Base-by-base conservation (phyloP, 2,329 filamentous ascomycete genomes). In the Aspergillus pseudotamarii region DNA sequence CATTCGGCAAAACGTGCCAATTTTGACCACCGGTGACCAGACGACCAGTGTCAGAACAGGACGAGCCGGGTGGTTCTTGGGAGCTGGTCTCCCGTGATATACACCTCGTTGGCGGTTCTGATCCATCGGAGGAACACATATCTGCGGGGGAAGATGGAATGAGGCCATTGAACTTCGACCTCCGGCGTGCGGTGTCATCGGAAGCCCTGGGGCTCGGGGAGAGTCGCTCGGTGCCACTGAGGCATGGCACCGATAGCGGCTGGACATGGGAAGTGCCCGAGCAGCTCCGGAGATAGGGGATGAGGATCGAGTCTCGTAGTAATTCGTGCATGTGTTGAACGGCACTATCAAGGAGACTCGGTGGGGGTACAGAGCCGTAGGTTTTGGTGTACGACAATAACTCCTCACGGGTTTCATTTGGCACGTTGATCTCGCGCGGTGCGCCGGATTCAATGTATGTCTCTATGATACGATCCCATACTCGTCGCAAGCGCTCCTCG, bases 241-340 rank as follows among this genome's bases (percentile, higher is more conserved):
- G n/a, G 28, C 32, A 51, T 5, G 57, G 57, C 23, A 59, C 50
- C 2, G 57, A 59, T 19, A 59, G 41, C 21, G 57, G 57, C 34
- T 59, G 57, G 2, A 59, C 46, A 38, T 38, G 57, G 16, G 57
- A 19, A 11, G 57, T 51, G 14, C 45, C 46, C 12, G 57, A 59
- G 16, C 43, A 59, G 36, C 34, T 14, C 9, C 57, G 57, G 28
- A 59, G 46, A 48, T 45, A 59, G 9, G 57, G 57, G 16, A 59
- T 59, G 10, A 59, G 34, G 23, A 59, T 51, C 3, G 57, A 59
- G 5, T 51, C 57, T 4, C 57, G 57, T n/a, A 59, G 57, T n/a
- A 59, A 46, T 21, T 59, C 57, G n/a, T 53, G 46, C 45, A 59
- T 34, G 5, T 59, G 32, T 1, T 55, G 32, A 16, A 61, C 59